Evolutionary conservation across 768 basidiomycete species (phyloP).

Genomic region (Hypsizygus marmoreus): DNA sequence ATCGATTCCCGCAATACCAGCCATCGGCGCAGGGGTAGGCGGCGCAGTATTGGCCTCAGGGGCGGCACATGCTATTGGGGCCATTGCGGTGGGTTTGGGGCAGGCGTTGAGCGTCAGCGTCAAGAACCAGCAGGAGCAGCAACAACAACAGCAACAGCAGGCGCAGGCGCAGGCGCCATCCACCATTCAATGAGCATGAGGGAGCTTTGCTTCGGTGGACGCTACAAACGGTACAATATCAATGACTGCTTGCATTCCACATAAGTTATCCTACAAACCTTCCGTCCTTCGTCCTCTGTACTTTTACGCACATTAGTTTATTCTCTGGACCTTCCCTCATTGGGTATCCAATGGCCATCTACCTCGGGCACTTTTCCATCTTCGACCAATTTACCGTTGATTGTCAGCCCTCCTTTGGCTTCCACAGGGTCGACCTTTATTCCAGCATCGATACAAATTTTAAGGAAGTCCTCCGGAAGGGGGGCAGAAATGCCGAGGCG

Average conservation of each 20-base stretch:
- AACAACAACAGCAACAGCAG: conserved; percentile 1
- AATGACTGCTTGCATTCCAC: background rate
- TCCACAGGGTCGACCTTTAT: conserved; percentile 41
- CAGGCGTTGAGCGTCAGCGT: conserved; percentile 41
- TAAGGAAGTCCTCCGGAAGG: conserved; percentile 55
- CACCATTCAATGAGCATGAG: conserved; percentile 12
- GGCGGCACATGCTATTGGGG: conserved; percentile 77
- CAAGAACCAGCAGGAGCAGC: conserved; percentile 31
- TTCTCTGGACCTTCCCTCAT: background rate
- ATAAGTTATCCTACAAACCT: conserved; percentile 10
- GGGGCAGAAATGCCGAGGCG: conserved; percentile 58
- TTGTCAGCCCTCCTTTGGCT: conserved; percentile 45
- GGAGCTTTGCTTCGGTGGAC: too few relatives aligned
- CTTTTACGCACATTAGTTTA: conserved; percentile 5
- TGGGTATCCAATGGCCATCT: conserved; percentile 32
- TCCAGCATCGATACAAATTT: conserved; percentile 46
- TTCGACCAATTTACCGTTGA: conserved; percentile 42
- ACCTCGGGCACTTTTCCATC: conserved; percentile 37
- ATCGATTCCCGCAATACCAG: conserved; percentile 72
- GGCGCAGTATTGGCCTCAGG: conserved; percentile 73
- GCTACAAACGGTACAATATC: too few relatives aligned
- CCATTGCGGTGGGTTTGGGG: conserved; percentile 76
- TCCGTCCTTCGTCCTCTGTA: conserved; percentile 10
- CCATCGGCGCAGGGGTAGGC: conserved; percentile 66
- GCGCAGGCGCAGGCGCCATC: conserved; percentile 19